Percentiles rank a stretch among this genome's conserved stretches.
Conservation (phyloP, 2,329 filamentous ascomycete species). For the Exophiala sp. region DNA sequence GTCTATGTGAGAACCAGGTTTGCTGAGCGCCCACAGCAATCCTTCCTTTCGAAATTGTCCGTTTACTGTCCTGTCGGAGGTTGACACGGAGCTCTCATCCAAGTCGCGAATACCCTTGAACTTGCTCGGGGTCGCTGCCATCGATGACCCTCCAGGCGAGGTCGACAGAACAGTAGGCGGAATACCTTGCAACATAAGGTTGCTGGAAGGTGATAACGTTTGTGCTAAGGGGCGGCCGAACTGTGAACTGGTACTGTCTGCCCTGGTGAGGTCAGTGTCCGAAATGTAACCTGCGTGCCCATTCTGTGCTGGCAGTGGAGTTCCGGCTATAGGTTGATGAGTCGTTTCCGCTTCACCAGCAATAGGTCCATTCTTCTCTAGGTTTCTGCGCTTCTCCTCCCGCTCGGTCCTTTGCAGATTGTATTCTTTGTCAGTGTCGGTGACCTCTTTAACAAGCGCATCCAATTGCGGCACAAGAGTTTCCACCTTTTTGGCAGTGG, state of each 20-base stretch:
- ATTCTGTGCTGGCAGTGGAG: conserved; percentile 33
- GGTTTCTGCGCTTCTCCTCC: conserved; percentile 83
- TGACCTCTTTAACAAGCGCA: conserved; percentile 82
- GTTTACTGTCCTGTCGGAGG: conserved; percentile 46
- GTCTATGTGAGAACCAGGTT: conserved; percentile 90
- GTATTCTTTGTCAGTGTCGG: conserved; percentile 91
- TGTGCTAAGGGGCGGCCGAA: conserved; percentile 48
- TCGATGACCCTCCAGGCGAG: conserved; percentile 36
- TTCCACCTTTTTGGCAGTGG: conserved; percentile 82
- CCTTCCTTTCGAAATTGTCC: conserved; percentile 84
- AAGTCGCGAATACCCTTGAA: conserved; percentile 93
- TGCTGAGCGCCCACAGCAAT: conserved; percentile 87
- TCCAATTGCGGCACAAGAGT: conserved; percentile 83
- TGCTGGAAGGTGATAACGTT: conserved; percentile 32
- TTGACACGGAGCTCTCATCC: conserved; percentile 71
- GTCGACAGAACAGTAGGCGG: conserved; percentile 35
- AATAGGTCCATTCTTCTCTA: conserved; percentile 74
- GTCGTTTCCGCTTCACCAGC: conserved; percentile 67
- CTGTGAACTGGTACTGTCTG: conserved; percentile 71
- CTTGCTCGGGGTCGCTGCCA: conserved; percentile 47
- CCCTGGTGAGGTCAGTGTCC: conserved; percentile 67
- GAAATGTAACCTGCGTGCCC: conserved; percentile 54
- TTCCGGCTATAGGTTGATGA: conserved; percentile 47
- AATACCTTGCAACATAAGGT: conserved; percentile 28
- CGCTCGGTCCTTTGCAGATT: conserved; percentile 92